These are phyloP conservation scores for Eucalyptus leucophloia DNA, from an alignment of 345 rosid genomes.

Conservation along the genomic window DNA sequence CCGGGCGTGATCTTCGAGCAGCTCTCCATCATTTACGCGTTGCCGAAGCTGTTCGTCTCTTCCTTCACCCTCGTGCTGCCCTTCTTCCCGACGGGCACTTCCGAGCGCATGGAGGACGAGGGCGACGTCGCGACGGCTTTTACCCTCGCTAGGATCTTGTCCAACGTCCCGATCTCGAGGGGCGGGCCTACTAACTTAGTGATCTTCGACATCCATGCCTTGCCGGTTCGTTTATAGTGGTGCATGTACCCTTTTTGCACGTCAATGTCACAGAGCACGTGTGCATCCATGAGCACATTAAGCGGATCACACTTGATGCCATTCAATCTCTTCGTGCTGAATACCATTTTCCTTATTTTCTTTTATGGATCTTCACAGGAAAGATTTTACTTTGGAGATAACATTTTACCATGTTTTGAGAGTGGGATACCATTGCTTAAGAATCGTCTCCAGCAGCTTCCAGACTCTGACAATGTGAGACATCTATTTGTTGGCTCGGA, in stretches of 20 bases:
- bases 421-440: constrained; percentile 95
- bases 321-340: background rate
- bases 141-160: constrained; percentile 91
- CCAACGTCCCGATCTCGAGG: constrained; percentile 72
- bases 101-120: constrained; percentile 98
- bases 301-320: fast-evolving
- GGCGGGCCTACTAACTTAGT: constrained; percentile 97
- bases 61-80: constrained; percentile 95
- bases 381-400: constrained; percentile 96
- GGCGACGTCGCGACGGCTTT: constrained; percentile 97
- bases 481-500: background rate
- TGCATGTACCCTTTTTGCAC: background rate
- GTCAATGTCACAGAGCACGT: background rate
- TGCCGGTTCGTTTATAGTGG: constrained; percentile 43
- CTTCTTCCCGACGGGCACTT: constrained; percentile 94
- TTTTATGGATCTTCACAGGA: constrained; percentile 31
- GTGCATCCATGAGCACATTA: background rate
- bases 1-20: constrained; percentile 91
- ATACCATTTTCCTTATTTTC: background rate
- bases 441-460: constrained; percentile 69
- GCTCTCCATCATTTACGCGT: constrained; percentile 79
- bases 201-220: constrained; percentile 94
- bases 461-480: constrained; percentile 87
- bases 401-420: constrained; percentile 83
- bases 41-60: constrained; percentile 83